A percentile compares a stretch with the other conserved stretches of the same genome.
Evolutionary conservation across 345 rosid species (phyloP).

Genomic region (Anastatica hierochuntica): DNA sequence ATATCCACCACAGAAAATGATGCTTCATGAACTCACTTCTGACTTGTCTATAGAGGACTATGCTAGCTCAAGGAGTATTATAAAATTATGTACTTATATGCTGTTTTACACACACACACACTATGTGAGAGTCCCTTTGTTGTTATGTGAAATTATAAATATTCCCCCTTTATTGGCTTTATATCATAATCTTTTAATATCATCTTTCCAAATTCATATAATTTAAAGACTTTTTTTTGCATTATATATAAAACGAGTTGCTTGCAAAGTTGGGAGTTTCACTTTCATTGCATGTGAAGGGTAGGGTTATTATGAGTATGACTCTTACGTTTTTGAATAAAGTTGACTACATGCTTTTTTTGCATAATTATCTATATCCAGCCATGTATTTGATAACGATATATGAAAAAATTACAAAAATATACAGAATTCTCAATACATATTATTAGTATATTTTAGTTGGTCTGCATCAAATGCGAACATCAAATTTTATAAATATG

Average conservation of each 20-base stretch:
- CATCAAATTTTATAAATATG: too few species aligned
- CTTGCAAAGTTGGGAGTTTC: constrained; percentile 27
- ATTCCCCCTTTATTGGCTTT: constrained; percentile 23
- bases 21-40: constrained; percentile 16
- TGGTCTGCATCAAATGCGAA: too few species aligned
- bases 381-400: constrained; percentile 8
- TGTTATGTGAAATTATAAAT: constrained; percentile 19
- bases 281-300: constrained; percentile 22
- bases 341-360: constrained; percentile 17
- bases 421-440: not conserved
- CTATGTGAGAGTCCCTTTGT: constrained; percentile 14
- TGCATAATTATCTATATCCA: constrained; percentile 20
- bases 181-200: not conserved
- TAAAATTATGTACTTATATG: constrained; percentile 1
- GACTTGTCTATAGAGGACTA: constrained; percentile 10
- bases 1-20: constrained; percentile 4
- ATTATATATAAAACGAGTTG: not conserved
- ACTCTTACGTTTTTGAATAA: constrained; percentile 16
- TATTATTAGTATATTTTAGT: too few species aligned
- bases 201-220: not conserved
- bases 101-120: constrained; percentile 2
- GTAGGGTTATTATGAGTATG: constrained; percentile 19
- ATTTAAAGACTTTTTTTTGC: not conserved
- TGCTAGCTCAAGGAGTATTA: constrained; percentile 9
- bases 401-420: not conserved